Conservation (phyloP, 176 grass and related monocot species). For the Carex littledalei region DNA sequence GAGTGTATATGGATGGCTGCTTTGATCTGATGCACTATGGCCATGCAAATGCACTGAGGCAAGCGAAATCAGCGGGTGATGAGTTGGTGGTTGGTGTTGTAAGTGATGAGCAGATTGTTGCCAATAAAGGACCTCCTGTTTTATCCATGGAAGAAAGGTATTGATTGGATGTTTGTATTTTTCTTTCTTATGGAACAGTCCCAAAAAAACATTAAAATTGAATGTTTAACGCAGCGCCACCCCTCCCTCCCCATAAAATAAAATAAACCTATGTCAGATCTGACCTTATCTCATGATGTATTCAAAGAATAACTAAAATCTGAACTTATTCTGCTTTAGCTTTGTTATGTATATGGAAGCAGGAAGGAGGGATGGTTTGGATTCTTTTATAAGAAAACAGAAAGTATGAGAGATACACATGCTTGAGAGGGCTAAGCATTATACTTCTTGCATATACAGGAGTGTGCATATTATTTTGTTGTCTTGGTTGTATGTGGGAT, state of each 20-base stretch:
- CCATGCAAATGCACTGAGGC: conserved; percentile 79
- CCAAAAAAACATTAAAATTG: background rate
- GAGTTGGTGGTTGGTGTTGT: conserved; percentile 74
- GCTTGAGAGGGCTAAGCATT: background rate
- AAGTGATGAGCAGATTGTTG: conserved; percentile 86
- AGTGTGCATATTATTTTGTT: background rate
- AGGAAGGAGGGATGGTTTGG: background rate
- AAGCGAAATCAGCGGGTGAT: conserved; percentile 75
- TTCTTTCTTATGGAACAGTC: background rate
- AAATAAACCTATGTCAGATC: background rate
- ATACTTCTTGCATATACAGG: background rate
- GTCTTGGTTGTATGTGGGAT: background rate
- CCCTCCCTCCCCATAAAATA: background rate
- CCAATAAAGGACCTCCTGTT: conserved; percentile 87
- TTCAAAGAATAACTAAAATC: background rate
- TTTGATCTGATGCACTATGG: conserved; percentile 93
- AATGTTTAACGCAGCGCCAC: background rate
- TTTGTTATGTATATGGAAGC: background rate
- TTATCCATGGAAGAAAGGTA: conserved; percentile 96
- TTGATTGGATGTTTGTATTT: background rate
- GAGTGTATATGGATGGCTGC: conserved; percentile 94
- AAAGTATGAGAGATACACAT: no score
- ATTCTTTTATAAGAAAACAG: background rate
- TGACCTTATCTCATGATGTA: background rate
- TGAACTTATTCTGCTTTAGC: background rate